A percentile compares a stretch with the other conserved stretches of the same genome.
Conservation (phyloP, 2,329 filamentous ascomycete species). For the Chrysoporthe puriensis region DNA sequence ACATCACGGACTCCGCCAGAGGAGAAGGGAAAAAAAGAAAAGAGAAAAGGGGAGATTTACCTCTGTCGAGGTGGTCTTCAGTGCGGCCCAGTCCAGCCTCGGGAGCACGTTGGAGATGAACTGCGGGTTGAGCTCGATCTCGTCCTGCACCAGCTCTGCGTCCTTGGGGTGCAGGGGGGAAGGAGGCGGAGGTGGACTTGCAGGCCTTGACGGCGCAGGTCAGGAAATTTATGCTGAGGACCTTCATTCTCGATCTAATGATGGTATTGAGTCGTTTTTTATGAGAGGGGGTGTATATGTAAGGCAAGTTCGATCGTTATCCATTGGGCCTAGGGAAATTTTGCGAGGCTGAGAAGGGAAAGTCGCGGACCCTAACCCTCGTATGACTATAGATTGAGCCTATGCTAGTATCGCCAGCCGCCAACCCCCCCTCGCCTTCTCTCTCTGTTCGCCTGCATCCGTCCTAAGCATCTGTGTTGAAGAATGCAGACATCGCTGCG, state of each 20-base stretch:
- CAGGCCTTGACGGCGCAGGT: constrained; percentile 95
- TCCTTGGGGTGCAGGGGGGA: constrained; percentile 89
- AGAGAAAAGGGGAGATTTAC: constrained; percentile 46
- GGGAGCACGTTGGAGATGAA: constrained; percentile 86
- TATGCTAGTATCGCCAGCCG: not conserved
- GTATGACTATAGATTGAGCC: not conserved
- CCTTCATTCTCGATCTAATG: constrained; percentile 70
- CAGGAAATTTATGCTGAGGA: constrained; percentile 94
- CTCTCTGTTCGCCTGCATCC: too few species aligned
- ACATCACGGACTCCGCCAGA: not conserved
- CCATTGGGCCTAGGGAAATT: not conserved
- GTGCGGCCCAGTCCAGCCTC: constrained; percentile 83
- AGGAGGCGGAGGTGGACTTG: constrained; percentile 78
- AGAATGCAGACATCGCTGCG: too few species aligned
- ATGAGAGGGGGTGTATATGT: not conserved
- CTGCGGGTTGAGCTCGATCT: constrained; percentile 77
- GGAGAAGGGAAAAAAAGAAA: not conserved
- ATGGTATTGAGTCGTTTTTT: constrained; percentile 17
- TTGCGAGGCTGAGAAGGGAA: constrained; percentile 7
- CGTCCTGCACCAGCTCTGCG: constrained; percentile 84
- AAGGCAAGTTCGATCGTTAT: not conserved
- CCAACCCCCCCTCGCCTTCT: too few species aligned
- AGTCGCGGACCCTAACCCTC: not conserved
- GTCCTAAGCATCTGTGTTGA: too few species aligned
- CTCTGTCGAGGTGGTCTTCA: constrained; percentile 76